Conservation (phyloP, 163 green algal genomes). For the Scenedesmus sp. region DNA sequence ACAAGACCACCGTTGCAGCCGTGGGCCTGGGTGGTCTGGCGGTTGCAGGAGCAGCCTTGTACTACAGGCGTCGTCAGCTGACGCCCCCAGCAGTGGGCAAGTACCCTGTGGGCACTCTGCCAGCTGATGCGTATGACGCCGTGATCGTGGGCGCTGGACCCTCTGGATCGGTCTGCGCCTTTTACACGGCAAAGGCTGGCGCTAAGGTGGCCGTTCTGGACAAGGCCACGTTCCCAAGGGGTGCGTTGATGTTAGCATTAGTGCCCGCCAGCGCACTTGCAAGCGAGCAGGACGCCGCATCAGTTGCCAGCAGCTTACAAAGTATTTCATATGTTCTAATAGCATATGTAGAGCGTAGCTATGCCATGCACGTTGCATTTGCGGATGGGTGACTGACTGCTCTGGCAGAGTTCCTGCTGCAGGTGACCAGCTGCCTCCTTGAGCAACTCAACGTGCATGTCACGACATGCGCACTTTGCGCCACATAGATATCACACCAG, state of each 20-base stretch:
- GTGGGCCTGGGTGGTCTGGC: slow-evolving; percentile 57
- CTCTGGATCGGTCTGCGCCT: slow-evolving; percentile 82
- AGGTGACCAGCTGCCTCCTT: slow-evolving; percentile 1
- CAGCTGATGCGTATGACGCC: slow-evolving; percentile 85
- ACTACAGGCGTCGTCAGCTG: neutral
- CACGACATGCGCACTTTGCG: neutral
- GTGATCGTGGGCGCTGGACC: slow-evolving; percentile 93
- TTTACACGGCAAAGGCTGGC: slow-evolving; percentile 85
- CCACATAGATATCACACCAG: neutral
- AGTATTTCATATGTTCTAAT: neutral
- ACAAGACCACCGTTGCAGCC: slow-evolving; percentile 65
- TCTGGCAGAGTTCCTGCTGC: neutral
- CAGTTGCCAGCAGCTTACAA: neutral
- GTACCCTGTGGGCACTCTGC: slow-evolving; percentile 77
- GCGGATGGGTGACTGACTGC: slow-evolving; percentile 3
- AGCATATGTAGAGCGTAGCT: neutral
- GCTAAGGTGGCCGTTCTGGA: slow-evolving; percentile 89
- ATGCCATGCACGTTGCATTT: neutral
- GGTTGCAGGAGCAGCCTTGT: slow-evolving; percentile 38
- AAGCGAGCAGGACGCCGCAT: neutral
- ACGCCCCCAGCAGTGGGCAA: slow-evolving; percentile 69
- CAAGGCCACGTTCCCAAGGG: slow-evolving; percentile 91
- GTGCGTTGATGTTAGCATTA: slow-evolving; percentile 36
- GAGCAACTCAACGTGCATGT: neutral
- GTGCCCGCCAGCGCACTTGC: slow-evolving; percentile 38